Base-by-base conservation (phyloP, 257 asterid species). In the Scutellaria barbata region DNA sequence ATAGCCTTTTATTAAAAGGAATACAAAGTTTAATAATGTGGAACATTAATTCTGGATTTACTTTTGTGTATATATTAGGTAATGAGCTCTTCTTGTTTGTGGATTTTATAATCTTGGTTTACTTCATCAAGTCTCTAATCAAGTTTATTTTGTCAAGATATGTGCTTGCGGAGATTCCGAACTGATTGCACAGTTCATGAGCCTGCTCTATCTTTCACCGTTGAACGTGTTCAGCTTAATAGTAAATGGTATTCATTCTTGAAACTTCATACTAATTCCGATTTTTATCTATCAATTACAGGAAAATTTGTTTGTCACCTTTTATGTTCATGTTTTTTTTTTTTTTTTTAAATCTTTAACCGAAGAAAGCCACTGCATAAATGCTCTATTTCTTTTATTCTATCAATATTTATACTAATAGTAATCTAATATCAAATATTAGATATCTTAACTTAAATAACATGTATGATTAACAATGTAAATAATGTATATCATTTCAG, bases 111-210 rank as follows among this genome's bases (percentile, higher is more conserved):
- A 68, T 69, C 41, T 76, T 69, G 69, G 63, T 58, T 65, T 71
- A 22, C 25, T 63, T 52, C 67, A 14, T 53, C 25, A 50, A 41
- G 63, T 68, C 69, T 22, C 78, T 82, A 72, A 68, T 65, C 8
- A 41, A 30, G 39, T 77, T 73, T 68, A 22, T 82, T 48, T 68
- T 75, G 63, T 81, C 83, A 82, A 94, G 98, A 86, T 79, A 94
- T 94, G 98, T 94, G 98, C 87, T 82, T 85, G 66, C 81, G 96
- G 71, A 86, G 97, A 84, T 94, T 78, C 86, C 92, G 85, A 78
- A 66, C 73, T 35, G 97, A 92, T 79, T 74, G 89, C 81, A 61
- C 76, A 65, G 62, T 81, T 74, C 96, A 92, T 33, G 98, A 87
- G 83, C 88, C 86, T 22, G 92, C 89, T 40, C 76, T 91, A 58